Conservation (phyloP, 1,139 yeast species). For the Hyphopichia khmerensis region DNA sequence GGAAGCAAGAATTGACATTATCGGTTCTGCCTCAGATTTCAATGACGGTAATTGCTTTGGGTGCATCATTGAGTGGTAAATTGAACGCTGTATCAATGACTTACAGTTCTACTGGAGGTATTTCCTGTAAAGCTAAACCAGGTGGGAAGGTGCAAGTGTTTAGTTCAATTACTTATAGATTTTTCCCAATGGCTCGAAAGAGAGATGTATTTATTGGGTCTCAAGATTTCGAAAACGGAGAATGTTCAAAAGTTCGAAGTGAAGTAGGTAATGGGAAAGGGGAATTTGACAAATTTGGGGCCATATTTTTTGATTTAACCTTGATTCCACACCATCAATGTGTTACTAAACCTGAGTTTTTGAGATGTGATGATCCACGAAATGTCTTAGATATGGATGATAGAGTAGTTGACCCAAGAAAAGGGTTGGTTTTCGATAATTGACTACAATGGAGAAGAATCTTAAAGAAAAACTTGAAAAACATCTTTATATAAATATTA, state of each 20-base stretch:
- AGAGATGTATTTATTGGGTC: slow-evolving; percentile 8
- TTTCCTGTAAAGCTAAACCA: slow-evolving; percentile 16
- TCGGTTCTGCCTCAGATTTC: slow-evolving; percentile 9
- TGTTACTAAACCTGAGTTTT: slow-evolving; percentile 12
- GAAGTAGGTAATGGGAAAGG: slow-evolving; percentile 3
- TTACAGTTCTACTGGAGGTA: slow-evolving; percentile 11
- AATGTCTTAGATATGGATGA: slow-evolving; percentile 2
- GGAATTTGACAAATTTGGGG: slow-evolving; percentile 10
- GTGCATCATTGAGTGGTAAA: slow-evolving; percentile 10
- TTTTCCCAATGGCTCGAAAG: slow-evolving; percentile 16
- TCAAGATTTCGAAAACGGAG: slow-evolving; percentile 5
- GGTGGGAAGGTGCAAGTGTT: slow-evolving; percentile 19
- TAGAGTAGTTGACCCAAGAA: neutral
- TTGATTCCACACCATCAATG: slow-evolving; percentile 16
- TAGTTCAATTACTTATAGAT: slow-evolving; percentile 10
- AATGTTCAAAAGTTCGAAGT: slow-evolving; percentile 9
- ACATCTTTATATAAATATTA: neutral
- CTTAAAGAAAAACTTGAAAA: neutral
- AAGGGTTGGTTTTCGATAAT: neutral
- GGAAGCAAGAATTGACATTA: slow-evolving; percentile 7
- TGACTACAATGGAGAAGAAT: neutral
- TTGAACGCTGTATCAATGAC: slow-evolving; percentile 12
- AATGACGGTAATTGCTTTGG: slow-evolving; percentile 8
- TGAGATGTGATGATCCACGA: slow-evolving; percentile 10
- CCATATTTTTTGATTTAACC: slow-evolving; percentile 14